Evolutionary conservation across 768 basidiomycete species (phyloP).

Genomic region (Mycena vulgaris): DNA sequence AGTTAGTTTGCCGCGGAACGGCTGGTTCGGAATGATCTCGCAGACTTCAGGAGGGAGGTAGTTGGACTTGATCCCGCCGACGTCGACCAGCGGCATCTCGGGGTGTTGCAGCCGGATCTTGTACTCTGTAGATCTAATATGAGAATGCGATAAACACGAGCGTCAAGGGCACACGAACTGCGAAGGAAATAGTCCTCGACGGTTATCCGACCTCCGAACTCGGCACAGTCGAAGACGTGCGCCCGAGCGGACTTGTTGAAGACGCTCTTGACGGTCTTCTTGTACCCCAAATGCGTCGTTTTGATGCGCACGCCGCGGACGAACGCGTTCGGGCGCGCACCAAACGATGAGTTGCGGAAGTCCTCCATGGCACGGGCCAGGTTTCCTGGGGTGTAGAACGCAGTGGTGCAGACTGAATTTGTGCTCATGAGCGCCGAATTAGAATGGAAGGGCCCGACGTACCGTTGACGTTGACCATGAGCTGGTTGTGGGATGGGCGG

Average conservation of each 20-base stretch:
- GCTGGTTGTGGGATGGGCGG: slow-evolving; percentile 67
- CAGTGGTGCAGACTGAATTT: slow-evolving; percentile 70
- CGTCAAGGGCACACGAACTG: slow-evolving; percentile 65
- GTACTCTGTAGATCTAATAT: slow-evolving; percentile 70
- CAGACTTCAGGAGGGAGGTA: slow-evolving; percentile 82
- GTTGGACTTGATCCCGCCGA: slow-evolving; percentile 65
- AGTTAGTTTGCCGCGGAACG: slow-evolving; percentile 78
- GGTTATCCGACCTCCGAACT: slow-evolving; percentile 66
- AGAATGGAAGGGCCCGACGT: slow-evolving; percentile 62
- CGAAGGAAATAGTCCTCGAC: slow-evolving; percentile 78
- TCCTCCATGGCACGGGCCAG: slow-evolving; percentile 73
- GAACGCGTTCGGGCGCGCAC: slow-evolving; percentile 73
- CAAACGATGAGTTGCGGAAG: slow-evolving; percentile 70
- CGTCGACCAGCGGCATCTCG: slow-evolving; percentile 71
- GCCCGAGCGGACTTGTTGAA: slow-evolving; percentile 62
- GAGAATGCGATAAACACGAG: neutral
- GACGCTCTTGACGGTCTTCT: slow-evolving; percentile 77
- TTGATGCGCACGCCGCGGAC: slow-evolving; percentile 76
- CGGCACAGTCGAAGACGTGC: slow-evolving; percentile 70
- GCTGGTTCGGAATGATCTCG: slow-evolving; percentile 76
- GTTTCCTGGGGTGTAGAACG: slow-evolving; percentile 74
- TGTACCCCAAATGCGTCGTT: slow-evolving; percentile 81
- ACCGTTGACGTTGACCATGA: slow-evolving; percentile 79
- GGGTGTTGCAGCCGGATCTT: slow-evolving; percentile 65
- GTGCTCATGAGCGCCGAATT: slow-evolving; percentile 24